These are phyloP conservation scores for Ceratocystiopsis sp. DNA, from an alignment of 2,329 filamentous ascomycete species.

Conservation along the genomic window DNA sequence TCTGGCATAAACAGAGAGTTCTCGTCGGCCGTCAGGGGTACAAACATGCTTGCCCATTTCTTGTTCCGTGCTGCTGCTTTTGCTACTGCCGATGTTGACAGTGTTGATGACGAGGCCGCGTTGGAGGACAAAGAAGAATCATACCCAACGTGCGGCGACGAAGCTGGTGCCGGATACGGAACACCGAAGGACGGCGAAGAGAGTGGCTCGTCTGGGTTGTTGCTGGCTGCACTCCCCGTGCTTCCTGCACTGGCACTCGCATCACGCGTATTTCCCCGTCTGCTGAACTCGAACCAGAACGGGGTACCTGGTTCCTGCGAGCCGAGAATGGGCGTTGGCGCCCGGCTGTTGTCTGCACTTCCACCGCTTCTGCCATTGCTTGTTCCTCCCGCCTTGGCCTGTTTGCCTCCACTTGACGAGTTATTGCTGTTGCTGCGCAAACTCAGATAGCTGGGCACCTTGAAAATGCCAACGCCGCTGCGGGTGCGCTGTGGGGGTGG, in stretches of 20 bases:
- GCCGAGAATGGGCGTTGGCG: neutral
- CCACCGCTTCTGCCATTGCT: neutral
- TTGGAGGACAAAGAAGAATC: too few relatives aligned
- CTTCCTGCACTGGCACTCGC: neutral
- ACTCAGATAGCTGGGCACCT: slow-evolving; percentile 11
- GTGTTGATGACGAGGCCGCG: too few relatives aligned
- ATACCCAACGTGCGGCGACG: neutral
- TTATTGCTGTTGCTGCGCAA: slow-evolving; percentile 4
- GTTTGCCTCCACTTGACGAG: neutral
- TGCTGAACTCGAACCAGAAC: neutral
- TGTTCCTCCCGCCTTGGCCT: neutral
- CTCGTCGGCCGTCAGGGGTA: neutral
- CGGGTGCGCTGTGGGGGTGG: too few relatives aligned
- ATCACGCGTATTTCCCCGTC: neutral
- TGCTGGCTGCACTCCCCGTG: neutral
- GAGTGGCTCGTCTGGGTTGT: neutral
- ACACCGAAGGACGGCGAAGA: too few relatives aligned
- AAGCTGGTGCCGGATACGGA: too few relatives aligned
- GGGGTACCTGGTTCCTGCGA: neutral
- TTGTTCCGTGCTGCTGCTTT: too few relatives aligned
- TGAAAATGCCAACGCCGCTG: neutral
- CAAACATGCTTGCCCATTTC: too few relatives aligned
- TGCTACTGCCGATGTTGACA: too few relatives aligned
- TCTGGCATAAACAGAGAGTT: neutral
- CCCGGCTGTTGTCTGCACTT: neutral